phyloP scores from a whole-genome alignment of 2,329 filamentous ascomycete genomes.

The Fusarium devonianum region DNA sequence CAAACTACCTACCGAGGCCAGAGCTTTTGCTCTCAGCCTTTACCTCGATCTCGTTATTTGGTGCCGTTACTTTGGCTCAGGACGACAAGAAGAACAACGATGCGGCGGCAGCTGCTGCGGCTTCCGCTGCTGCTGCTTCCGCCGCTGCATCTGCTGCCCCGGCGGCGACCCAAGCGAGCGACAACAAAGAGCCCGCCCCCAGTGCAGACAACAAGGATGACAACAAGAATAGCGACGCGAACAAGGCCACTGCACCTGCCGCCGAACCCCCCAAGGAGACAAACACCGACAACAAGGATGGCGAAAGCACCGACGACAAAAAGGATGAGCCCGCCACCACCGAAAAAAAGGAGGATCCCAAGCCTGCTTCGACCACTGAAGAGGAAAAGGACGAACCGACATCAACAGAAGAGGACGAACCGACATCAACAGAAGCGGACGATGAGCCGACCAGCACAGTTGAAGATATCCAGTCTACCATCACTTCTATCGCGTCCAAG shows the following conservation, averaged over 20 bases:
- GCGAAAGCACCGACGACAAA: slow-evolving; percentile 11
- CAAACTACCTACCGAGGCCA: slow-evolving; percentile 38
- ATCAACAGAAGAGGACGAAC: slow-evolving; percentile 22
- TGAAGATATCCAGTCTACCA: slow-evolving; percentile 17
- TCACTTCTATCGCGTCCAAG: slow-evolving; percentile 25
- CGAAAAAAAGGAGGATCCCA: slow-evolving; percentile 17
- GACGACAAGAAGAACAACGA: slow-evolving; percentile 31
- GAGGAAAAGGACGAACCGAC: slow-evolving; percentile 19
- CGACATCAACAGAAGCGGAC: slow-evolving; percentile 33
- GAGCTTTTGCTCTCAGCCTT: slow-evolving; percentile 42
- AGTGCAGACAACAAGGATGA: slow-evolving; percentile 4
- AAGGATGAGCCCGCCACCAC: slow-evolving; percentile 19
- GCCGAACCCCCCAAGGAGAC: slow-evolving; percentile 28
- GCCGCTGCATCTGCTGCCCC: slow-evolving; percentile 13
- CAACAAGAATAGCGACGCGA: slow-evolving; percentile 9
- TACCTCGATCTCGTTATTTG: slow-evolving; percentile 41
- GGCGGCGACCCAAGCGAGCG: slow-evolving; percentile 5
- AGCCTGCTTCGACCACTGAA: slow-evolving; percentile 22
- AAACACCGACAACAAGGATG: slow-evolving; percentile 9
- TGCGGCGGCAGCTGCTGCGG: slow-evolving; percentile 22
- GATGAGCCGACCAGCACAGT: slow-evolving; percentile 23
- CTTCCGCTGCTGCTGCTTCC: no score
- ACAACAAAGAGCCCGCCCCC: slow-evolving; percentile 1
- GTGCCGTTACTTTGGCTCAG: slow-evolving; percentile 46
- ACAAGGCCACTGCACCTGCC: slow-evolving; percentile 19